Evolutionary conservation across 2,329 filamentous ascomycete species (phyloP), one percentile per base, ranked within the genome.

Genomic region (Herpotrichia juniperi): DNA sequence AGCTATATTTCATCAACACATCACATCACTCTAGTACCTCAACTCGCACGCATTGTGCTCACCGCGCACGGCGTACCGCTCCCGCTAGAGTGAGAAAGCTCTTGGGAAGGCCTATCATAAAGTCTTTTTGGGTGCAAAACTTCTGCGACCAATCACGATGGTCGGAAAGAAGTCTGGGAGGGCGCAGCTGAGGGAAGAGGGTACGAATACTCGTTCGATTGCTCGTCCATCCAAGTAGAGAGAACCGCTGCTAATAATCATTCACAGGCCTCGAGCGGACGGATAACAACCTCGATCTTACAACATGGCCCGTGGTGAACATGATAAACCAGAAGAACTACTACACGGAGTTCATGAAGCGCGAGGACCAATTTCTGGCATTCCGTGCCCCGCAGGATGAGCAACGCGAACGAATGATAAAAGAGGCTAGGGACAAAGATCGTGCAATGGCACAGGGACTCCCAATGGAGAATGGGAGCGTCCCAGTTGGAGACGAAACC

Each of bases 271-370:
- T 99, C 59, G 91, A 96, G 78, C 86, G 93, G 71, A 97, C 94
- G 54, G 94, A 99, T 80, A 99, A 99, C 84, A 93, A 93, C 77
- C 93, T 99, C 88, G 94, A 93, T 71, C 85, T 94, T 70, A 90
- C 92, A 42, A 96, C 84, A 73, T 99, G 94, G 93, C 93, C 94
- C 9, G 89, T 94, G 69, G 87, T 96, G 51, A 83, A 85, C 37
- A 91, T 94, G 66, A 99, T 99, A 76, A 99, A 99, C 73, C 94
- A 99, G 75, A 99, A 99, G 80, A 99, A 99, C 75, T 99, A 99
- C 76, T 72, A 69, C 56, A 96, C 92, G 55, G 94, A 99, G 71
- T 99, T 96, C 66, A 90, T 99, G 77, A 99, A 99, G 79, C 89
- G 93, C 68, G 94, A 99, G 79, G 94, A 97, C 67, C 94, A 99